These are phyloP conservation scores for Exserohilum turcica DNA, from an alignment of 2,329 filamentous ascomycete genomes.

Conservation along the genomic window DNA sequence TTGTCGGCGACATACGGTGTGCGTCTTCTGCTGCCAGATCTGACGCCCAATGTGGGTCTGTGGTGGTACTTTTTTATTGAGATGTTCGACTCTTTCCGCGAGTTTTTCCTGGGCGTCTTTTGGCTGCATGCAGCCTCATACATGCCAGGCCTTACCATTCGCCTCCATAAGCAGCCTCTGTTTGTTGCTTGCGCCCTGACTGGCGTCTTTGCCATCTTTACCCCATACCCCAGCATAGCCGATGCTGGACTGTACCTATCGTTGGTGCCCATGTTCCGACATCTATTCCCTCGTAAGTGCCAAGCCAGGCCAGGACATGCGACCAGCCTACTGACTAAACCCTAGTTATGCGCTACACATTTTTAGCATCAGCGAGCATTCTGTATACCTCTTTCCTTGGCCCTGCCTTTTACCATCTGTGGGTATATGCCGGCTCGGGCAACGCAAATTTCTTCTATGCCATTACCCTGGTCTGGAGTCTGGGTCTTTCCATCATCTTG, in stretches of 20 bases:
- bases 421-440: conserved; percentile 96
- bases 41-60: conserved; percentile 91
- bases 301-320: background rate
- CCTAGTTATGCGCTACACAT: conserved; percentile 87
- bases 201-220: conserved; percentile 92
- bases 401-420: conserved; percentile 93
- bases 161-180: conserved; percentile 82
- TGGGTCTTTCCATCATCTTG: conserved; percentile 84
- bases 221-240: conserved; percentile 92
- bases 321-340: conserved; percentile 8
- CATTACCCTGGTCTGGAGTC: conserved; percentile 96
- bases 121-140: conserved; percentile 95
- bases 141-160: conserved; percentile 81
- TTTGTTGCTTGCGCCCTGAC: conserved; percentile 83
- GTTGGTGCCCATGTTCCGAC: conserved; percentile 82
- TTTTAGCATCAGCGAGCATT: conserved; percentile 80
- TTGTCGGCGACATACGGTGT: conserved; percentile 88
- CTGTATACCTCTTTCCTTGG: conserved; percentile 88
- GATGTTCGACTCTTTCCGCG: conserved; percentile 97
- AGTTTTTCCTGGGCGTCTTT: conserved; percentile 97
- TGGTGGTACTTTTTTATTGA: conserved; percentile 99
- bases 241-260: conserved; percentile 87
- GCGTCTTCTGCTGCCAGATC: conserved; percentile 85
- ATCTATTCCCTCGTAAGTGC: conserved; percentile 78
- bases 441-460: conserved; percentile 99